Evolutionary conservation across 2,329 filamentous ascomycete genomes (phyloP), one percentile per base, ranked within the genome.

Genomic region (Alternaria brassicae): DNA sequence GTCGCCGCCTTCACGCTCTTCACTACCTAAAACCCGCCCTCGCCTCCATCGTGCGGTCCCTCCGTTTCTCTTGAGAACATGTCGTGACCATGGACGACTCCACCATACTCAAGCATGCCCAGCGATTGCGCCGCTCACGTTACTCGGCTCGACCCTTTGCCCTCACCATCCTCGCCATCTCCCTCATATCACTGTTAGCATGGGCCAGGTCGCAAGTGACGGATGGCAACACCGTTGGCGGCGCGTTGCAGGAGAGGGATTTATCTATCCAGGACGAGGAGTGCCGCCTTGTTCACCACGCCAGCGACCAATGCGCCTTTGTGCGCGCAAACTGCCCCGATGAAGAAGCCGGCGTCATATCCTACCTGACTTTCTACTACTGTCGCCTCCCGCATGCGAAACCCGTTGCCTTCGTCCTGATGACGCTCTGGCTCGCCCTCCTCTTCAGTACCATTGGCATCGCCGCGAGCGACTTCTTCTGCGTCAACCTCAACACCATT

Each of bases 401-500:
- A 72, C 88, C 91, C 1, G 65, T 96, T 44, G 92, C 91, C n/a
- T 96, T 99, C 72, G 75, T 83, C 21, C 81, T 96, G 40, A 82
- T 99, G 44, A 85, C 92, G 15, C 70, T 89, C 60, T 99, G 95
- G 95, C 86, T 97, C 6, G 91, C 87, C 36, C 81, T 98, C 54
- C 87, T 99, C 7, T 99, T 99, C 80, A 94, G 91, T 68, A 98
- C 95, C 13, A 97, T 99, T 65, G 95, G 95, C 60, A 97, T 99
- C 65, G 95, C 95, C 13, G 95, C 95, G 21, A 97, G 93, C 79
- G 95, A 99, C 80, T 99, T 99, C 82, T 95, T 99, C 80, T 98
- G 93, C 79, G 88, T 98, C 80, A 97, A 99, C 74, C 85, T 99
- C 32, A 95, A 91, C 78, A 98, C 95, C 12, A 95, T 99, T 69